Evolutionary conservation across 2,329 filamentous ascomycete genomes (phyloP), one percentile per base, ranked within the genome.

Genomic region (Phialocephala sp.): DNA sequence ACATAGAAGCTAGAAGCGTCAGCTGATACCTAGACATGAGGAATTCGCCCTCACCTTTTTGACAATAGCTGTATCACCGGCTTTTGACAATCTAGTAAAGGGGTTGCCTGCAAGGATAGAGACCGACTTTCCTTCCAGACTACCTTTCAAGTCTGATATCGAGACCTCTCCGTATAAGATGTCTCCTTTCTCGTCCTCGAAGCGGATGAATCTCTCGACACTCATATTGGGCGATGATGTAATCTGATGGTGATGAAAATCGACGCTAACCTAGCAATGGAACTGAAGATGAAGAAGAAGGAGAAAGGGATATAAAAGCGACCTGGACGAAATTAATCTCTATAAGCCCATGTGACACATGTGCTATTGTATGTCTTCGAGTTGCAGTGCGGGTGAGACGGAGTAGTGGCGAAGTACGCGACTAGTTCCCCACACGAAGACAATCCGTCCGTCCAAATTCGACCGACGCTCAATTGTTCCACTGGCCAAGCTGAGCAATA

Each of bases 121-220:
- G 2, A 63, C 67, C 1, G 39, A 37, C 9, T 45, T 60, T 27
- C 65, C 67, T 63, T 64, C 62, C 27, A 69, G 20, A n/a, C 15
- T 47, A 2, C 57, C 62, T n/a, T 35, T 57, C 36, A 56, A n/a
- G 27, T 60, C 61, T 27, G 52, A 68, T 8, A 52, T 22, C 15
- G 60, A 3, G 18, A 60, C 75, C 22, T 79, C 77, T 15, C 78
- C 78, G 68, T 79, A 78, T 11, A 73, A 73, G 52, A 76, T 75
- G 1, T 68, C 70, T 61, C 74, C 77, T 37, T 71, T 74, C 58
- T 75, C 74, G 65, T 77, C 77, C 35, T 74, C 72, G 62, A 79
- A 79, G 8, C 77, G 76, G 37, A 79, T 75, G 20, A 79, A 72
- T 27, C 75, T 66, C 18, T 63, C 43, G 60, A 68, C 54, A 39